Conservation (phyloP, 352 stramenopile genomes). For the Pythium utonaiense region DNA sequence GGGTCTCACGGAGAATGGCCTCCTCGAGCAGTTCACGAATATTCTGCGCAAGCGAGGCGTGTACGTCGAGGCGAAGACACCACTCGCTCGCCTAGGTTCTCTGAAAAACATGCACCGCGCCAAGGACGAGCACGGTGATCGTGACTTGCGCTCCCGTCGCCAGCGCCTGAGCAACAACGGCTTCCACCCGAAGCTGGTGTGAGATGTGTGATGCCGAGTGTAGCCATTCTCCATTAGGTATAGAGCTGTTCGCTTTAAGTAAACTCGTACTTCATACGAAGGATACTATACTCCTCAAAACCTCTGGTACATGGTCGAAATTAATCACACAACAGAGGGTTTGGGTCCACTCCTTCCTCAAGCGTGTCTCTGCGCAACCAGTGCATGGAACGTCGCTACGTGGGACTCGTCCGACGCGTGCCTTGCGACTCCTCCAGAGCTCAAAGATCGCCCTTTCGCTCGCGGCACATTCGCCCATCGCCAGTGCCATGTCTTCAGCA, state of each 20-base stretch:
- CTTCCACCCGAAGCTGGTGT: conserved; percentile 8
- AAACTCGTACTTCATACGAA: neutral
- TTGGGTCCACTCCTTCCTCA: neutral
- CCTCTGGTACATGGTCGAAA: neutral
- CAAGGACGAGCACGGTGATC: conserved; percentile 13
- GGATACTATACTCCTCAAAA: neutral
- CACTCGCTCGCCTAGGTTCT: conserved; percentile 53
- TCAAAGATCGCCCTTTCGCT: neutral
- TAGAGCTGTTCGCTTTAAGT: conserved; percentile 2
- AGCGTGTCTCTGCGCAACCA: conserved; percentile 14
- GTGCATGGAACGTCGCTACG: neutral
- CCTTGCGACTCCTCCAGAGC: neutral
- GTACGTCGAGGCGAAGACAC: conserved; percentile 50
- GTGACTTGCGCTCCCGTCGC: conserved; percentile 20
- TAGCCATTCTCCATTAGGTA: neutral
- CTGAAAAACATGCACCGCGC: conserved; percentile 43
- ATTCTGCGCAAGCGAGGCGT: conserved; percentile 53
- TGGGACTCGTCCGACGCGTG: neutral
- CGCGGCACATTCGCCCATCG: neutral
- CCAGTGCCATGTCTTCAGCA: neutral
- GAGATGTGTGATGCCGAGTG: neutral
- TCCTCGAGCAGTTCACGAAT: conserved; percentile 61
- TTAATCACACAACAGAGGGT: neutral
- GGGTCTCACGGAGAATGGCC: conserved; percentile 49
- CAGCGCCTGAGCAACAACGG: conserved; percentile 18